phyloP scores from a whole-genome alignment of 192 early-diverging fungal species.

The Gryganskiella cystojenkinii region DNA sequence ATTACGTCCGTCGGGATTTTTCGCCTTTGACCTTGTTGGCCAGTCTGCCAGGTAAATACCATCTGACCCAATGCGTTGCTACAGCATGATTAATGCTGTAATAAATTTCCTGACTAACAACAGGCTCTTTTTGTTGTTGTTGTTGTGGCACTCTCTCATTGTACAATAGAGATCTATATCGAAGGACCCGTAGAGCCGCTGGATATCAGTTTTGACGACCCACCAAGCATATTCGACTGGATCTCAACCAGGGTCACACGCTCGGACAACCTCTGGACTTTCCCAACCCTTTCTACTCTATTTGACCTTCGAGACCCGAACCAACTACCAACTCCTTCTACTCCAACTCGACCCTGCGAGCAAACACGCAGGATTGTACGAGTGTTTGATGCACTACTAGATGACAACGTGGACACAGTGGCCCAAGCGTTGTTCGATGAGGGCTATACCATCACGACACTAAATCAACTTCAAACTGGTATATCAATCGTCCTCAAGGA shows the following conservation, averaged over 20 bases:
- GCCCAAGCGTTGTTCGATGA: constrained; percentile 52
- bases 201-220: constrained; percentile 7
- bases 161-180: constrained; percentile 20
- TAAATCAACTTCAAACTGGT: constrained; percentile 66
- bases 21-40: not conserved
- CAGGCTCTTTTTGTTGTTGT: not conserved
- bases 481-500: constrained; percentile 63
- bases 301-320: constrained; percentile 28
- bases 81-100: not conserved
- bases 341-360: constrained; percentile 14
- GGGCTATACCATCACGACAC: constrained; percentile 37
- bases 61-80: not conserved
- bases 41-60: not conserved
- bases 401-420: constrained; percentile 22
- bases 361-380: constrained; percentile 16
- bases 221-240: constrained; percentile 39
- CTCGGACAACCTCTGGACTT: constrained; percentile 1
- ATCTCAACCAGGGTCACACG: constrained; percentile 22
- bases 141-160: too few relatives aligned
- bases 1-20: constrained; percentile 44
- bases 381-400: constrained; percentile 27
- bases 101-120: constrained; percentile 1
- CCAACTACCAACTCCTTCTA: not conserved
- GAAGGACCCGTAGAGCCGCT: not conserved
- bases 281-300: constrained; percentile 30